phyloP scores from a whole-genome alignment of 2,329 filamentous ascomycete genomes.

The Claviceps fusiformis region DNA sequence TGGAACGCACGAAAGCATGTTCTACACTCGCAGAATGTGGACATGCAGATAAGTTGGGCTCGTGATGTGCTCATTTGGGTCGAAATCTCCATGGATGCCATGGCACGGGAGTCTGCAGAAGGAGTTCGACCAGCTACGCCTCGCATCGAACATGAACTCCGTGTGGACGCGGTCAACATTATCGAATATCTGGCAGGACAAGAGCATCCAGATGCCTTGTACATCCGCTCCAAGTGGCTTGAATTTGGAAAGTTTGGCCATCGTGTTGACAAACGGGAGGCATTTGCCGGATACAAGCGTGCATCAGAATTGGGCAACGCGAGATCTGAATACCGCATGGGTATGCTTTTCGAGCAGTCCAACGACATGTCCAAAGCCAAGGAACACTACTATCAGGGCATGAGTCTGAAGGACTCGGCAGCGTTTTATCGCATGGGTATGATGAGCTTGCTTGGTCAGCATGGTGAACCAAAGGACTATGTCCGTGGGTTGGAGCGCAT shows the following conservation, averaged over 20 bases:
- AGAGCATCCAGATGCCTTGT: conserved; percentile 83
- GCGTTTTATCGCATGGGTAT: conserved; percentile 80
- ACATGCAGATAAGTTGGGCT: conserved; percentile 95
- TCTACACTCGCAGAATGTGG: conserved; percentile 83
- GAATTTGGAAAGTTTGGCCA: conserved; percentile 95
- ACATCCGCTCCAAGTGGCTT: conserved; percentile 91
- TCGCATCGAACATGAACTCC: conserved; percentile 75
- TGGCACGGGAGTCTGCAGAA: conserved; percentile 45
- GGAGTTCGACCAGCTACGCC: conserved; percentile 60
- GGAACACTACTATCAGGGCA: conserved; percentile 75
- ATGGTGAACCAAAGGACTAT: conserved; percentile 76
- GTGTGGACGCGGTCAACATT: conserved; percentile 81
- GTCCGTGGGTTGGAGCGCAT: conserved; percentile 69
- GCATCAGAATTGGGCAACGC: conserved; percentile 80
- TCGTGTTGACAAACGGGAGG: conserved; percentile 85
- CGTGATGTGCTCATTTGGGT: conserved; percentile 84
- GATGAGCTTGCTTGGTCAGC: conserved; percentile 93
- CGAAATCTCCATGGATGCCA: conserved; percentile 68
- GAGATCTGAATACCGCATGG: conserved; percentile 88
- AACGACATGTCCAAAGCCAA: conserved; percentile 87
- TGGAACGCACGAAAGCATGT: conserved; percentile 75
- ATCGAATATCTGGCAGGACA: conserved; percentile 82
- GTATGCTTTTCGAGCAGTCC: conserved; percentile 94
- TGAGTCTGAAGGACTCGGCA: conserved; percentile 72
- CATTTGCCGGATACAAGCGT: conserved; percentile 71